Evolutionary conservation across 2,329 filamentous ascomycete genomes (phyloP).

Genomic region (Fusarium bulbicola): DNA sequence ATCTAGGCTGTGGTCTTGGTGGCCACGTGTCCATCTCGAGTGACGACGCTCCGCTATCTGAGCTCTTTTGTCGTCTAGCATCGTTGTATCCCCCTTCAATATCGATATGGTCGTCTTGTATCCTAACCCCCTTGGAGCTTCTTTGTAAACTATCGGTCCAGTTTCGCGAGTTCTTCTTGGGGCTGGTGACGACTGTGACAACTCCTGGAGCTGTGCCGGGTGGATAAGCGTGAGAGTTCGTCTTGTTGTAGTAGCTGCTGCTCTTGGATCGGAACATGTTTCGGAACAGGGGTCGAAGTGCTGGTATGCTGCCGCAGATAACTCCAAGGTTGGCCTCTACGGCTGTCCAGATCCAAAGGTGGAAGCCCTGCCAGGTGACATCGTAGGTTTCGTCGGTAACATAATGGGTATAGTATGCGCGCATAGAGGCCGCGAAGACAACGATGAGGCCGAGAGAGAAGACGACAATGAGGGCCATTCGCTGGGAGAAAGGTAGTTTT

Average conservation of each 20-base stretch:
- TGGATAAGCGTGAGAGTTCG: constrained; percentile 28
- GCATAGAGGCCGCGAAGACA: constrained; percentile 48
- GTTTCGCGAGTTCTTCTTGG: constrained; percentile 19
- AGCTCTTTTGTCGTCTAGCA: constrained; percentile 26
- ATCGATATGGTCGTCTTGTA: constrained; percentile 39
- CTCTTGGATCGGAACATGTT: constrained; percentile 38
- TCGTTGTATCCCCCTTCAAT: constrained; percentile 27
- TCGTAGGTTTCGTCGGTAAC: constrained; percentile 51
- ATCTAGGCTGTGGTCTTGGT: constrained; percentile 27
- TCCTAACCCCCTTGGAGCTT: constrained; percentile 35
- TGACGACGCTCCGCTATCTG: constrained; percentile 28
- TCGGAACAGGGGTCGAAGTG: constrained; percentile 43
- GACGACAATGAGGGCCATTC: constrained; percentile 48
- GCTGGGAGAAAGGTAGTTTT: constrained; percentile 46
- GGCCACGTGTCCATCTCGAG: constrained; percentile 40
- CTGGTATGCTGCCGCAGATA: constrained; percentile 52
- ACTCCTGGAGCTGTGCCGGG: constrained; percentile 29
- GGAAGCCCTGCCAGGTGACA: constrained; percentile 52
- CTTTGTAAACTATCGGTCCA: constrained; percentile 37
- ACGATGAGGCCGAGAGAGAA: constrained; percentile 51
- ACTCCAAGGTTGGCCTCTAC: constrained; percentile 54
- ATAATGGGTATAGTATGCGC: constrained; percentile 50
- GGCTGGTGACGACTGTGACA: constrained; percentile 21
- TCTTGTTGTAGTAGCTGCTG: constrained; percentile 38
- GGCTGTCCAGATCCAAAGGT: constrained; percentile 55